A percentile compares a stretch with the other conserved stretches of the same genome.
Evolutionary conservation across 108 stramenopile species (phyloP).

Genomic region (Cylindrotheca closterium): DNA sequence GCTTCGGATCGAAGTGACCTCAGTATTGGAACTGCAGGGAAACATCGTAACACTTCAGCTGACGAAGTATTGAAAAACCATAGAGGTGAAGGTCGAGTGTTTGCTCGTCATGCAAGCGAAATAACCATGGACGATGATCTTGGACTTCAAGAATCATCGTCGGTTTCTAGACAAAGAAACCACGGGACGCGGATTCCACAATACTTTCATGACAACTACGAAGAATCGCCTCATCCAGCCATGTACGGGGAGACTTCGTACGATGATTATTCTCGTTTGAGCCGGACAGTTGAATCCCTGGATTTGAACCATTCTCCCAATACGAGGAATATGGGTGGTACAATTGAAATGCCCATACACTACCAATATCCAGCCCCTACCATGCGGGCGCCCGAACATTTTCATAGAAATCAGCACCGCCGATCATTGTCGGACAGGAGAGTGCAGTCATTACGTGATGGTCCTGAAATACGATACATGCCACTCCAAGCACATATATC

Average conservation of each 20-base stretch:
- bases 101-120: not conserved
- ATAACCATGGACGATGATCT: too few relatives aligned
- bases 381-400: too few relatives aligned
- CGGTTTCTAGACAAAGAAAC: not conserved
- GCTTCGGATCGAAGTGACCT: not conserved
- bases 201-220: not conserved
- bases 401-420: too few relatives aligned
- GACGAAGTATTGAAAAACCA: not conserved
- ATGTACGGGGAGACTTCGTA: not conserved
- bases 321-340: too few relatives aligned
- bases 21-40: too few relatives aligned
- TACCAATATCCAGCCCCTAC: too few relatives aligned
- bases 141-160: not conserved
- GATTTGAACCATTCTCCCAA: not conserved
- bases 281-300: not conserved
- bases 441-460: not conserved
- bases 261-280: not conserved
- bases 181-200: not conserved
- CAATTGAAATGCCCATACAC: too few relatives aligned
- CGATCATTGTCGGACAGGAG: not conserved
- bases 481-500: constrained; percentile 2
- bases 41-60: not conserved
- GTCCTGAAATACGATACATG: constrained; percentile 7
- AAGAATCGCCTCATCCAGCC: not conserved
- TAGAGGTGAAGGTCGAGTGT: not conserved